These are phyloP conservation scores for Scenedesmus sp. DNA, from an alignment of 163 green algal genomes.

Conservation along the genomic window DNA sequence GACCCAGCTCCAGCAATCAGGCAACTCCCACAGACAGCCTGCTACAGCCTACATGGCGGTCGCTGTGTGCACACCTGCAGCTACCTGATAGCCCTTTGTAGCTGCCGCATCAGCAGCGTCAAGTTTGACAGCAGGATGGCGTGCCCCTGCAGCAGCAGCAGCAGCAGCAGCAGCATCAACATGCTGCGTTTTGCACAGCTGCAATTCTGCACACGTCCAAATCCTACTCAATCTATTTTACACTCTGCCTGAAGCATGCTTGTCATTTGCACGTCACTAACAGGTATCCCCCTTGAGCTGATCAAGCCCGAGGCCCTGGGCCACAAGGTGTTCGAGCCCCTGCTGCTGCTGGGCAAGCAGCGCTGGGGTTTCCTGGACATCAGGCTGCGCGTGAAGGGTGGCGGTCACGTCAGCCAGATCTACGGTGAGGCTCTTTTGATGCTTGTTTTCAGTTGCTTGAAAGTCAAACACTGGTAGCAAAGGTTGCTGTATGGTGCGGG, in stretches of 20 bases:
- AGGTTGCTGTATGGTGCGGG: too few relatives aligned
- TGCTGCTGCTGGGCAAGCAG: conserved; percentile 96
- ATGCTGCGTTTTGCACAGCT: neutral
- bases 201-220: neutral
- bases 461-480: too few relatives aligned
- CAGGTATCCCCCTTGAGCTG: conserved; percentile 96
- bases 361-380: conserved; percentile 97
- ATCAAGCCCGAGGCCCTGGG: conserved; percentile 95
- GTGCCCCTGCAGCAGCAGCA: neutral
- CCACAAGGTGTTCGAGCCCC: conserved; percentile 98
- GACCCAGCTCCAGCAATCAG: too few relatives aligned
- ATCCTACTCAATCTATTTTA: neutral
- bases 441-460: neutral
- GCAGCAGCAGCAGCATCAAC: neutral
- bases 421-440: conserved; percentile 76
- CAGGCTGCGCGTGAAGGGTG: conserved; percentile 95
- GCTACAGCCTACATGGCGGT: too few relatives aligned
- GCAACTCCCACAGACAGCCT: too few relatives aligned
- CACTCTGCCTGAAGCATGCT: neutral
- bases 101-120: neutral
- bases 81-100: too few relatives aligned
- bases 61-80: too few relatives aligned
- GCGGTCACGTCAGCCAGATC: conserved; percentile 96
- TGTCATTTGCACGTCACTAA: too few relatives aligned
- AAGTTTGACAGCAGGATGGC: neutral